Conservation (phyloP, 306 rosid genomes). For the Acacia melanoxylon region DNA sequence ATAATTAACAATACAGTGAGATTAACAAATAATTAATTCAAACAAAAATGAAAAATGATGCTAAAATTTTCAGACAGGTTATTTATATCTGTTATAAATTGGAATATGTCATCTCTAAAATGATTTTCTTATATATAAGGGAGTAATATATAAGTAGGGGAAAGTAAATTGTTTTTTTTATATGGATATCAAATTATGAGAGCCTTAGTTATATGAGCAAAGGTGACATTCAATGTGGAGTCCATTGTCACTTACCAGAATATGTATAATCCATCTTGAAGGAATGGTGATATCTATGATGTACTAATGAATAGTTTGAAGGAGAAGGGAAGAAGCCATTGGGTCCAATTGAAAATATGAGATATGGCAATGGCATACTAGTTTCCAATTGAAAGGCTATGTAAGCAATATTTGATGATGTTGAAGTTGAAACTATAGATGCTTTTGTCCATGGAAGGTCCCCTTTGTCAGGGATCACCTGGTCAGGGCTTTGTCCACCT, state of each 20-base stretch:
- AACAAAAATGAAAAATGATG: too few species aligned
- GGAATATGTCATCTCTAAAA: too few species aligned
- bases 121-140: too few species aligned
- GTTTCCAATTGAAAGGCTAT: constrained; percentile 35
- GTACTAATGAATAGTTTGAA: not conserved
- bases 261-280: constrained; percentile 21
- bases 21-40: too few species aligned
- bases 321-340: constrained; percentile 14
- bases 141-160: too few species aligned
- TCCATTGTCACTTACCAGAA: not conserved
- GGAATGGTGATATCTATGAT: constrained; percentile 21
- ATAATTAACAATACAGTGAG: too few species aligned
- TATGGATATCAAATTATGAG: not conserved
- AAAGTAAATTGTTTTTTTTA: too few species aligned
- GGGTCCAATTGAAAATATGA: constrained; percentile 39
- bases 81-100: too few species aligned
- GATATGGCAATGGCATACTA: constrained; percentile 1
- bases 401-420: not conserved
- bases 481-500: not conserved
- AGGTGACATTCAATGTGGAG: too few species aligned
- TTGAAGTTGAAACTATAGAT: not conserved
- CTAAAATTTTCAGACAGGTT: too few species aligned
- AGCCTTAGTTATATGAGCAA: too few species aligned
- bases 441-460: not conserved
- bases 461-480: not conserved